A percentile compares a stretch with the other conserved stretches of the same genome.
These are phyloP conservation scores for Panicum hallii DNA, from an alignment of 202 grass and related monocot genomes.

Conservation along the genomic window DNA sequence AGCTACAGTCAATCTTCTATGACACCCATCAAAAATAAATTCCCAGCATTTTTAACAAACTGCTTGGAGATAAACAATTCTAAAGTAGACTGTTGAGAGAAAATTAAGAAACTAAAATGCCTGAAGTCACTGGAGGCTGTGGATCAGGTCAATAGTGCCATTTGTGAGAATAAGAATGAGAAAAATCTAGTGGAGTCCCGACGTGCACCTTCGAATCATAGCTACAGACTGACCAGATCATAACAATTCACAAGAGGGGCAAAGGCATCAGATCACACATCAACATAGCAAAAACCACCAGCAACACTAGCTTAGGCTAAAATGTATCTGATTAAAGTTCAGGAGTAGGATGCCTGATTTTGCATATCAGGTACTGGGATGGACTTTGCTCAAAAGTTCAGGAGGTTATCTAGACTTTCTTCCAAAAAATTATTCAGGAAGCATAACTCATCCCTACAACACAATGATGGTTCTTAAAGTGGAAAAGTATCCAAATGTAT, in stretches of 20 bases:
- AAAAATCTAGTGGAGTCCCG: neutral
- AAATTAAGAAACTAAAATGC: neutral
- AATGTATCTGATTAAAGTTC: neutral
- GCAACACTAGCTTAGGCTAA: neutral
- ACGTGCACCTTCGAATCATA: neutral
- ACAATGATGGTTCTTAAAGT: constrained; percentile 31
- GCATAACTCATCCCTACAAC: constrained; percentile 34
- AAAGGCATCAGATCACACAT: neutral
- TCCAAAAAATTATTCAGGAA: constrained; percentile 17
- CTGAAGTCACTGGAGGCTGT: neutral
- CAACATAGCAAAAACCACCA: neutral
- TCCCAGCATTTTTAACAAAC: constrained; percentile 14
- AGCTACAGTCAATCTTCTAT: constrained; percentile 13
- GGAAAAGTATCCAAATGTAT: neutral
- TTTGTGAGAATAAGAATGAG: neutral
- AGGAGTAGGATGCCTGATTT: neutral
- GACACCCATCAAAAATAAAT: constrained; percentile 36
- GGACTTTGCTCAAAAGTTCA: constrained; percentile 19
- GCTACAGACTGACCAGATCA: neutral
- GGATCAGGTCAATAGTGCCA: neutral
- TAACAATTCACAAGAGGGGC: neutral
- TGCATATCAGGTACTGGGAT: neutral
- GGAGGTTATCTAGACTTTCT: neutral
- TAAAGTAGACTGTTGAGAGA: neutral
- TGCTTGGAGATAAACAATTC: constrained; percentile 17